Base-by-base conservation (phyloP, 1,284 basidiomycete species). In the Cryptococcus sp. region DNA sequence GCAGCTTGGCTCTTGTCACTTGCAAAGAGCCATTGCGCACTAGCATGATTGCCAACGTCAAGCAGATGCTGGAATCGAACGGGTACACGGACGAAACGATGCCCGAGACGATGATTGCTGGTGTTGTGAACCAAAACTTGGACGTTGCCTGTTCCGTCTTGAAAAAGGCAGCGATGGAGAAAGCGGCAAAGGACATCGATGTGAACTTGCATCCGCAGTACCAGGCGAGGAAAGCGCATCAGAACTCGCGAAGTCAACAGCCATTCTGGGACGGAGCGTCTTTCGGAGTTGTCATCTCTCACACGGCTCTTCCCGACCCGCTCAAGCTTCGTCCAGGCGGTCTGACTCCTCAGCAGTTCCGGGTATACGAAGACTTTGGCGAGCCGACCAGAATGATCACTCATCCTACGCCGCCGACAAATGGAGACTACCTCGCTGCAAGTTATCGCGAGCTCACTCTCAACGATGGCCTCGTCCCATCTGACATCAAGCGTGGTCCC, bases 151-250 rank as follows among this genome's bases (percentile, higher is more conserved):
- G 95, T 75, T 85, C 87, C 55, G 91, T 94, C 7, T 93, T 99
- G 63, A 94, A 98, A 79, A 95, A 92, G 75, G 94, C 94, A 8
- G 96, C 96, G 1, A 97, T 97, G 90, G 94, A 99, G 70, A 88
- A 93, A 66, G 94, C 94, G 1, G 85, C 93, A 51, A 84, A 87
- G n/a, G 96, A 99, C 70, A 90, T 98, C 19, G 96, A 99, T 73
- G 93, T 95, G 65, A 87, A 87, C 38, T 89, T 99, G 59, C 83
- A 86, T 5, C 72, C 84, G 29, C 89, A 93, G 13, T 98, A 93
- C 72, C 88, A 92, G 43, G 82, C 84, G 49, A 85, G 96, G 57
- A 86, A 91, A 64, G 87, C 91, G 55, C 93, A 98, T 77, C 86
- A 91, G 60, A 91, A 95, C 53, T 69, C 68, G 19, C 62, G 73